Percentiles rank a stretch among this genome's conserved stretches.
Conservation (phyloP, 768 basidiomycete genomes). For the Fomitopsis pulvina region DNA sequence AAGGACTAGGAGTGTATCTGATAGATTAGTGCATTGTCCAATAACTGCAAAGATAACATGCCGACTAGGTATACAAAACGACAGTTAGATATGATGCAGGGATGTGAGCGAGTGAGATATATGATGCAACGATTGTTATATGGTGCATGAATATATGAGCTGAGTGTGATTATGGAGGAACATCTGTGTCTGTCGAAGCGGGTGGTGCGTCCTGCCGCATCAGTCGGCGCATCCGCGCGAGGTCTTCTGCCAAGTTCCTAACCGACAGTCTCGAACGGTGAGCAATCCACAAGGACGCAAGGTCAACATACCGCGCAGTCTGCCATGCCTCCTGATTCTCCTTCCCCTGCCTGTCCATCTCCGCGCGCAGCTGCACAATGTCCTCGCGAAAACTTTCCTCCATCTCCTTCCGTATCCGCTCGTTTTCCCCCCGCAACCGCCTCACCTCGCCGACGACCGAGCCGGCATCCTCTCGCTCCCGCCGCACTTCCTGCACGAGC, state of each 20-base stretch:
- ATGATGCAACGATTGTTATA: background rate
- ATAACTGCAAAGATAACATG: conserved; percentile 2
- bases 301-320: conserved; percentile 52
- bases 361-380: conserved; percentile 43
- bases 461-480: conserved; percentile 41
- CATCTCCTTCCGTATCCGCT: conserved; percentile 44
- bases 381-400: conserved; percentile 57
- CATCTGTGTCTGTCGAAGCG: background rate
- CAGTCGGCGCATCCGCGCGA: conserved; percentile 63
- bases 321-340: conserved; percentile 52
- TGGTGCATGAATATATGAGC: background rate
- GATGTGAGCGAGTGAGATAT: background rate
- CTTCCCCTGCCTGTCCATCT: conserved; percentile 45
- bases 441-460: conserved; percentile 40
- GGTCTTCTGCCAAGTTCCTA: conserved; percentile 55
- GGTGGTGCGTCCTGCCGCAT: conserved; percentile 42
- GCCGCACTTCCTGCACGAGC: conserved; percentile 57
- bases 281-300: background rate
- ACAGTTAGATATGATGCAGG: background rate
- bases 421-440: conserved; percentile 43
- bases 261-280: conserved; percentile 3
- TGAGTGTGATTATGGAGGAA: background rate
- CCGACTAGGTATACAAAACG: conserved; percentile 1
- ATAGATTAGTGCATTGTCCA: background rate
- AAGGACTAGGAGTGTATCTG: background rate